A percentile compares a stretch with the other conserved stretches of the same genome.
These are phyloP conservation scores for Gamarada debralockiae DNA, from an alignment of 495 filamentous ascomycete species.

Conservation along the genomic window DNA sequence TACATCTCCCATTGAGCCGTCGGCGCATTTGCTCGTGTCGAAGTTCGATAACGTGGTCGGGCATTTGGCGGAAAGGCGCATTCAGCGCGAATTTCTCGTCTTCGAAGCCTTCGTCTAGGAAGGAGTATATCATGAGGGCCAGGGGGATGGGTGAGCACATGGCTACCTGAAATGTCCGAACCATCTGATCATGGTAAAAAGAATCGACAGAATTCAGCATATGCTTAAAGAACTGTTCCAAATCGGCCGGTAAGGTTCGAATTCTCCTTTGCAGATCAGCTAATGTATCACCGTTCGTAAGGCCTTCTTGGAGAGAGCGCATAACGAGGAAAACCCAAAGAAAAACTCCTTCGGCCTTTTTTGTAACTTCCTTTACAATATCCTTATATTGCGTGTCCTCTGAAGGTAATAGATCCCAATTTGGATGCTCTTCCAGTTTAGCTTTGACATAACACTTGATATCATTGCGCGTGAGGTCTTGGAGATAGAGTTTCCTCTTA, in stretches of 20 bases:
- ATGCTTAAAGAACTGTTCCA: background rate
- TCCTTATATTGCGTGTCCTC: background rate
- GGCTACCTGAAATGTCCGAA: background rate
- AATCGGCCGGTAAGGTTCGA: background rate
- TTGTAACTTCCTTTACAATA: background rate
- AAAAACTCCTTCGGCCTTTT: background rate
- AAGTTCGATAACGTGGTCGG: background rate
- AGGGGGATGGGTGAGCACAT: background rate
- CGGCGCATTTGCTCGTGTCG: background rate
- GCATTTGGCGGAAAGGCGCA: background rate
- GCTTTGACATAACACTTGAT: slow-evolving; percentile 1
- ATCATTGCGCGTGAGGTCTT: background rate
- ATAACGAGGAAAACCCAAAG: slow-evolving; percentile 3
- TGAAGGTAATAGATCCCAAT: background rate
- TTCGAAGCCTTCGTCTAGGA: background rate
- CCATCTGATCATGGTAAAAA: background rate
- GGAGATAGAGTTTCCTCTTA: background rate
- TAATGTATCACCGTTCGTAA: background rate
- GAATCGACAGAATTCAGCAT: background rate
- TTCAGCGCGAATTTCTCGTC: background rate
- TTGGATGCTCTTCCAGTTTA: background rate
- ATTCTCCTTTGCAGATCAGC: background rate
- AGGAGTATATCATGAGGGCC: background rate
- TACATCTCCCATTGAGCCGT: background rate
- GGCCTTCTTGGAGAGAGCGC: background rate